Conservation (phyloP, 2,329 filamentous ascomycete species). For the Calonectria leucothoes region DNA sequence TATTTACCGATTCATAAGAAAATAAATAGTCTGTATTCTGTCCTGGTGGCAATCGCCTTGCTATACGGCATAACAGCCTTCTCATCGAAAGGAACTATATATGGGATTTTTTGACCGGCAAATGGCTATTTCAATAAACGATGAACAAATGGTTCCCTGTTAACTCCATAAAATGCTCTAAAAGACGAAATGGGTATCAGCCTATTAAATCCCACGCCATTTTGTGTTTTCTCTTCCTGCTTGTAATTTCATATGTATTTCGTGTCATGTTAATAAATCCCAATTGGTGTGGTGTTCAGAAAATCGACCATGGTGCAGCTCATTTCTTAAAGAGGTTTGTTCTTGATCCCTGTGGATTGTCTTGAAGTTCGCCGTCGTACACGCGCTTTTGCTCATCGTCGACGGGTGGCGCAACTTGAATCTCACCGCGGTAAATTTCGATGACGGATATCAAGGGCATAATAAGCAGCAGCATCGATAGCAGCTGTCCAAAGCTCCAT, state of each 20-base stretch:
- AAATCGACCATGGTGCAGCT: conserved; percentile 40
- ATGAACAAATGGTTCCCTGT: not conserved
- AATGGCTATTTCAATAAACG: not conserved
- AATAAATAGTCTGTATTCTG: not conserved
- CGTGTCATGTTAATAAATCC: not conserved
- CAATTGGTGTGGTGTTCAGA: not conserved
- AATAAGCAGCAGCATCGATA: conserved; percentile 39
- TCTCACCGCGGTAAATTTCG: conserved; percentile 66
- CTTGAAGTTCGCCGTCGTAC: conserved; percentile 55
- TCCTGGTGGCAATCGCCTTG: not conserved
- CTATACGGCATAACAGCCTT: too few species aligned
- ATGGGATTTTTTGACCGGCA: not conserved
- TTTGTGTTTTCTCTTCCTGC: not conserved
- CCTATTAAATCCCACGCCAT: not conserved
- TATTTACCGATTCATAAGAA: conserved; percentile 1
- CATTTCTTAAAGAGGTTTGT: conserved; percentile 51
- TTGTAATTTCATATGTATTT: not conserved
- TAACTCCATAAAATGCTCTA: not conserved
- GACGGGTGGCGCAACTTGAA: conserved; percentile 55
- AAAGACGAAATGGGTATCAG: conserved; percentile 2
- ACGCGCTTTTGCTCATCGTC: conserved; percentile 53
- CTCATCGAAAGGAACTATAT: not conserved
- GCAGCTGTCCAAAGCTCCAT: conserved; percentile 40
- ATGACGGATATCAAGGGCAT: conserved; percentile 63
- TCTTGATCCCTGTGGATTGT: conserved; percentile 48